These are phyloP conservation scores for Venustampulla echinocandica DNA, from an alignment of 495 filamentous ascomycete genomes.

Conservation along the genomic window DNA sequence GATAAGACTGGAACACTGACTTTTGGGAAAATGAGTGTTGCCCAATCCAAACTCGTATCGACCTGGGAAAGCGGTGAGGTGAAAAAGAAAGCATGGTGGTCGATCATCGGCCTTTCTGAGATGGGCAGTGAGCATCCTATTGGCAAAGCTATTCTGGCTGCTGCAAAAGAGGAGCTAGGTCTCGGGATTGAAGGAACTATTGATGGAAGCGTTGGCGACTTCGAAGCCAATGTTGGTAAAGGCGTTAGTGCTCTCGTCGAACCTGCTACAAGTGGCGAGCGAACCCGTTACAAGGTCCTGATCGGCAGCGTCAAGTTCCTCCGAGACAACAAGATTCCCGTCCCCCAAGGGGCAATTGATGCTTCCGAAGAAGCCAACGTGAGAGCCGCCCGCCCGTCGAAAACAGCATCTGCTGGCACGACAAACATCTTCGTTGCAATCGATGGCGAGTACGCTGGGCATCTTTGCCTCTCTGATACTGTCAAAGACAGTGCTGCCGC, in stretches of 20 bases:
- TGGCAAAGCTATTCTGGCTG: conserved; percentile 69
- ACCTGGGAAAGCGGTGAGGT: conserved; percentile 62
- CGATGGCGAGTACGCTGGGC: conserved; percentile 67
- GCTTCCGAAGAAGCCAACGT: conserved; percentile 47
- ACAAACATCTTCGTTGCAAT: conserved; percentile 91
- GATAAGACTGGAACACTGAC: conserved; percentile 98
- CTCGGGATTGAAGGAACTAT: conserved; percentile 63
- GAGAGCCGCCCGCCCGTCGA: conserved; percentile 31
- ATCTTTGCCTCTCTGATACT: conserved; percentile 76
- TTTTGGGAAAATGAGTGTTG: conserved; percentile 87
- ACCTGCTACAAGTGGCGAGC: conserved; percentile 56
- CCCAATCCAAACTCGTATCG: conserved; percentile 53
- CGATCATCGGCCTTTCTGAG: conserved; percentile 84
- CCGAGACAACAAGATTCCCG: conserved; percentile 50
- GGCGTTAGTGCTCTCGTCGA: conserved; percentile 79
- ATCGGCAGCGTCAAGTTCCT: conserved; percentile 79
- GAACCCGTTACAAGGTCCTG: conserved; percentile 64
- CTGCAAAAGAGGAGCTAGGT: conserved; percentile 65
- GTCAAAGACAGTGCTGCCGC: conserved; percentile 83
- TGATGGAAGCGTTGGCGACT: conserved; percentile 76
- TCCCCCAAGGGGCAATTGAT: conserved; percentile 54
- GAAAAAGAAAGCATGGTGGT: conserved; percentile 81
- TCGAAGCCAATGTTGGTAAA: conserved; percentile 74
- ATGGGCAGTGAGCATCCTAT: conserved; percentile 93
- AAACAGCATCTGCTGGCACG: conserved; percentile 45